These are phyloP conservation scores for Suillus variegatus DNA, from an alignment of 768 basidiomycete genomes.

Conservation along the genomic window DNA sequence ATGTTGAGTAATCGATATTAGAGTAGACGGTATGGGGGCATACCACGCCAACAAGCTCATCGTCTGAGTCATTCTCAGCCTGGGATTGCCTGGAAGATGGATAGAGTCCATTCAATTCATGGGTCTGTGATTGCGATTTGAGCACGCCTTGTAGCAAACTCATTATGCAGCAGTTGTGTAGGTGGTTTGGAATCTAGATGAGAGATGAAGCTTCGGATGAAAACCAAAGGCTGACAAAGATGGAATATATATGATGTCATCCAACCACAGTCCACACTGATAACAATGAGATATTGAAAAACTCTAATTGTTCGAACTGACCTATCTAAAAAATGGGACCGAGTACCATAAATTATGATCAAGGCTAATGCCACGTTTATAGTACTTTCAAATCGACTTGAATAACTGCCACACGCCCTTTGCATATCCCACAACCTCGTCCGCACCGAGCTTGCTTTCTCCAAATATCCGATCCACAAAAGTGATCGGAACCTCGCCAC, in stretches of 20 bases:
- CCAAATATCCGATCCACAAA: constrained; percentile 94
- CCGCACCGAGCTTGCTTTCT: constrained; percentile 87
- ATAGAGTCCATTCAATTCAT: constrained; percentile 22
- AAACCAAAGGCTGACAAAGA: constrained; percentile 8
- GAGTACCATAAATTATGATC: neutral
- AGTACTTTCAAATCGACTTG: constrained; percentile 53
- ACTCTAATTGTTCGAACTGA: neutral
- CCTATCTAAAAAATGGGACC: neutral
- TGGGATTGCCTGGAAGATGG: constrained; percentile 10
- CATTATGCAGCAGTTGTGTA: constrained; percentile 45
- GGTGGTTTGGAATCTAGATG: neutral
- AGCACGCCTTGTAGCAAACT: constrained; percentile 70
- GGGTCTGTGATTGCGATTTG: constrained; percentile 44
- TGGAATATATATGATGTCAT: constrained; percentile 10
- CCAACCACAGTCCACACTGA: neutral
- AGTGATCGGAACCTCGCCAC: constrained; percentile 90
- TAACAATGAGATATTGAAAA: neutral
- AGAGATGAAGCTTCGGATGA: neutral
- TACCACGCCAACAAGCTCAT: constrained; percentile 75
- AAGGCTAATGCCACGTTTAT: neutral
- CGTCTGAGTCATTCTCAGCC: constrained; percentile 55
- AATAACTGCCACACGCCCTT: constrained; percentile 86
- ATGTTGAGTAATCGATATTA: constrained; percentile 13
- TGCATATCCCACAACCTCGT: constrained; percentile 84
- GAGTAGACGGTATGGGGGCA: constrained; percentile 28